Percentiles rank a stretch among this genome's conserved stretches.
Conservation (phyloP, 2,329 filamentous ascomycete genomes). For the Fusarium nematophilum region DNA sequence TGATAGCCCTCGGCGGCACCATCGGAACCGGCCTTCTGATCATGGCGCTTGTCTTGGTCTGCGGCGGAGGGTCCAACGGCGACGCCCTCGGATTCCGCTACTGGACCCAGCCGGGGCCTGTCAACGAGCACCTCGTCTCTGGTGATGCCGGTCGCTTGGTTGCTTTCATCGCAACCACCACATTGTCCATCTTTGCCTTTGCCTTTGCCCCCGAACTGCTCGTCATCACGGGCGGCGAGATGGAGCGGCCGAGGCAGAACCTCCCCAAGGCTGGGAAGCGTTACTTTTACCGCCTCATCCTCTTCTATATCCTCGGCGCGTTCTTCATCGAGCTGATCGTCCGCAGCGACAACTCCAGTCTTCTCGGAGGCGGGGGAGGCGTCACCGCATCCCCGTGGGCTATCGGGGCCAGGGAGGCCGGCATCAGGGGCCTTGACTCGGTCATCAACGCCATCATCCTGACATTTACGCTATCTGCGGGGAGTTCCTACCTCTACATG, state of each 20-base stretch:
- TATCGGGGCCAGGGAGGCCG: constrained; percentile 60
- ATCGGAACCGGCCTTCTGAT: constrained; percentile 55
- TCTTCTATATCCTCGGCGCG: constrained; percentile 20
- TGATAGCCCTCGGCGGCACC: constrained; percentile 17
- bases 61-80: constrained; percentile 57
- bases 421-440: constrained; percentile 55
- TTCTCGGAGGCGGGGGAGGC: constrained; percentile 5
- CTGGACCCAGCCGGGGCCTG: constrained; percentile 54
- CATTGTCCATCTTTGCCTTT: constrained; percentile 58
- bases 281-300: constrained; percentile 24
- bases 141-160: constrained; percentile 55
- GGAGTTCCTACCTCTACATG: constrained; percentile 65
- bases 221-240: constrained; percentile 52
- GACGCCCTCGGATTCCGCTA: constrained; percentile 59
- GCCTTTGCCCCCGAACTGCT: constrained; percentile 29
- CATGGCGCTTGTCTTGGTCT: constrained; percentile 60
- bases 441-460: constrained; percentile 67
- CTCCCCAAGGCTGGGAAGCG: constrained; percentile 34
- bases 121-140: constrained; percentile 49
- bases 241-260: constrained; percentile 50
- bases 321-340: constrained; percentile 11
- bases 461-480: constrained; percentile 67
- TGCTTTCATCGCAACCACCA: constrained; percentile 58
- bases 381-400: constrained; percentile 65
- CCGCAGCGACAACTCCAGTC: constrained; percentile 4